Evolutionary conservation across 2,329 filamentous ascomycete species (phyloP).

Genomic region (Zalaria obscura): DNA sequence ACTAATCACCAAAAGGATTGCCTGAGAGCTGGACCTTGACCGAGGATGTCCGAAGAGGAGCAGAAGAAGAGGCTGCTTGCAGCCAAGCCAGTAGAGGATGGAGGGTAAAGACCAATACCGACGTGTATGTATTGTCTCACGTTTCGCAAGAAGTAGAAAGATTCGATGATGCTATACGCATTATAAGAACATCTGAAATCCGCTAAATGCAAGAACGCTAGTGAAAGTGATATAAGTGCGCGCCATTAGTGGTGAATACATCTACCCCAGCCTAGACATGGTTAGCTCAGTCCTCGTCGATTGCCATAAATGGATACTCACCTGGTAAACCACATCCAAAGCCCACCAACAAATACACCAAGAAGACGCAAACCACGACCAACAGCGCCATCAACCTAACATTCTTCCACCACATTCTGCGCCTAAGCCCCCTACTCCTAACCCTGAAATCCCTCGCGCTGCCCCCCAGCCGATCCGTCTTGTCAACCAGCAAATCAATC

Average conservation of each 20-base stretch:
- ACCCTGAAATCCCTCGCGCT: constrained; percentile 84
- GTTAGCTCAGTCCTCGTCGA: constrained; percentile 3
- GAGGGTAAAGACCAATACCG: too few species aligned
- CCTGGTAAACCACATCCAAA: constrained; percentile 58
- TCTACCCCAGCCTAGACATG: constrained; percentile 19
- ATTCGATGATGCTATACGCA: too few species aligned
- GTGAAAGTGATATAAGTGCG: too few species aligned
- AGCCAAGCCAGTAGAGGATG: too few species aligned
- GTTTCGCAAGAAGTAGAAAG: too few species aligned
- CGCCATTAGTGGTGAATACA: constrained; percentile 17
- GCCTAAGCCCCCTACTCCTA: constrained; percentile 68
- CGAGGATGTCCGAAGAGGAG: too few species aligned
- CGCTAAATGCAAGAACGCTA: too few species aligned
- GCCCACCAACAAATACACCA: constrained; percentile 57
- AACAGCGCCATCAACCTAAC: constrained; percentile 81
- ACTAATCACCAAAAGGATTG: too few species aligned
- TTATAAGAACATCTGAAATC: too few species aligned
- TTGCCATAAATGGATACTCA: constrained; percentile 14
- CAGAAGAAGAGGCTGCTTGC: too few species aligned
- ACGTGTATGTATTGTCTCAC: too few species aligned
- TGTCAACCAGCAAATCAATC: constrained; percentile 87
- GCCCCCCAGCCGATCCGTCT: constrained; percentile 83
- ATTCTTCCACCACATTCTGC: constrained; percentile 99
- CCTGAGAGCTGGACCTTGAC: too few species aligned
- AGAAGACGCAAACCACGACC: constrained; percentile 55